A percentile compares a stretch with the other conserved stretches of the same genome.
These are phyloP conservation scores for Ophiocordyceps camponoti-rufipedis DNA, from an alignment of 2,329 filamentous ascomycete genomes.

Conservation along the genomic window DNA sequence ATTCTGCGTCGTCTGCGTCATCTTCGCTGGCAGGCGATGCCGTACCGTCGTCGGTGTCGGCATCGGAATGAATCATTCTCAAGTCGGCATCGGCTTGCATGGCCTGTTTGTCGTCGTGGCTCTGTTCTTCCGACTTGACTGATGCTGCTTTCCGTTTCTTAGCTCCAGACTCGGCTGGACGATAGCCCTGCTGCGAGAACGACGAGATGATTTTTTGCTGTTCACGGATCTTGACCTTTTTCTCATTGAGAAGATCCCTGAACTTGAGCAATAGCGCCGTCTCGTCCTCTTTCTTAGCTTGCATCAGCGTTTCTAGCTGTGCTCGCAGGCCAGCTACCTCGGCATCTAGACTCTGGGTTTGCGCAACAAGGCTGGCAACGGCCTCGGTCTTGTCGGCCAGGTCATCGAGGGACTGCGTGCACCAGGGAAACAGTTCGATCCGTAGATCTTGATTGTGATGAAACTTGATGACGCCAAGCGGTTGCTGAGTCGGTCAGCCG, in stretches of 20 bases:
- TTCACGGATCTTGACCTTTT: conserved; percentile 63
- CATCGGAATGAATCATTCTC: conserved; percentile 20
- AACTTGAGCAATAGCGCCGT: conserved; percentile 50
- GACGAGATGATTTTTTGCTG: conserved; percentile 43
- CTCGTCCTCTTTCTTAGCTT: conserved; percentile 49
- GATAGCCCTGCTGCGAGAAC: conserved; percentile 17
- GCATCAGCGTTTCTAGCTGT: conserved; percentile 48
- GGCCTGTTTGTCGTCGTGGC: conserved; percentile 22
- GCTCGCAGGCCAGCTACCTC: conserved; percentile 38
- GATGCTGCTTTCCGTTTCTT: conserved; percentile 29
- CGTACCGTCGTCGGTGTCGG: conserved; percentile 20
- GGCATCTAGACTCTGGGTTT: conserved; percentile 29
- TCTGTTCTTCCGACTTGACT: conserved; percentile 21
- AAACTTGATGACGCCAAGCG: conserved; percentile 46
- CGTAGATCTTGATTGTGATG: conserved; percentile 35
- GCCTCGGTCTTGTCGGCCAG: conserved; percentile 24
- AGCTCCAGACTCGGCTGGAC: conserved; percentile 18
- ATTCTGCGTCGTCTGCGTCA: conserved; percentile 12
- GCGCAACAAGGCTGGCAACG: conserved; percentile 21
- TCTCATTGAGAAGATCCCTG: conserved; percentile 52
- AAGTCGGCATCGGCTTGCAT: conserved; percentile 13
- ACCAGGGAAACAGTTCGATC: conserved; percentile 55
- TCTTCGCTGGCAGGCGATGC: conserved; percentile 24
- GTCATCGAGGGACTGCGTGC: conserved; percentile 34
- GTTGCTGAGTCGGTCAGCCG: conserved; percentile 32